Evolutionary conservation across 2,329 filamentous ascomycete species (phyloP).

Genomic region (Fusarium globosum): DNA sequence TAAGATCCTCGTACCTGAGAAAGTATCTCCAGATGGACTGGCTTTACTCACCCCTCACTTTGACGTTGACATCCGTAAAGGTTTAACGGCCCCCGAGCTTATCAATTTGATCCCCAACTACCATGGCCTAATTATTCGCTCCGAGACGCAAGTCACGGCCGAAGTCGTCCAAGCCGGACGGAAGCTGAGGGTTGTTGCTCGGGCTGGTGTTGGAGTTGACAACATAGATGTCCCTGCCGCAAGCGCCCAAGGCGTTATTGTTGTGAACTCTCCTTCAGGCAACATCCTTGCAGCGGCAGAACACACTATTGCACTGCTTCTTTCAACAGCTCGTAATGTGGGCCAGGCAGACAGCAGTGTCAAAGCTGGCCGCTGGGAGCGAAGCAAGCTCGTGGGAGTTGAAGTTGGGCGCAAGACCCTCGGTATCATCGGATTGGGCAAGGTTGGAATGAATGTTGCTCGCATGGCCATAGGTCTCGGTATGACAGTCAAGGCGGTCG

Average conservation of each 20-base stretch:
- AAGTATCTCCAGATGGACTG: constrained; percentile 82
- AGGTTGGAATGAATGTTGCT: constrained; percentile 84
- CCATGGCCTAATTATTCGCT: constrained; percentile 81
- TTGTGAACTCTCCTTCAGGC: constrained; percentile 82
- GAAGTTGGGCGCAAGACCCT: constrained; percentile 83
- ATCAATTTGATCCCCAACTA: constrained; percentile 75
- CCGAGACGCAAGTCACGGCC: constrained; percentile 83
- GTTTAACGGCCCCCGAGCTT: constrained; percentile 71
- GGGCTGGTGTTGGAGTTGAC: constrained; percentile 85
- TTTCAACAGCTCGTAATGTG: constrained; percentile 79
- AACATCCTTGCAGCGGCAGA: constrained; percentile 86
- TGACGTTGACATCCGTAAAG: constrained; percentile 75
- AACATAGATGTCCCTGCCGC: constrained; percentile 82
- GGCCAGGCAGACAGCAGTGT: constrained; percentile 75
- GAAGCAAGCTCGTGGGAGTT: constrained; percentile 78
- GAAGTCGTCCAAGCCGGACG: constrained; percentile 72
- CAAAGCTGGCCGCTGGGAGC: constrained; percentile 80
- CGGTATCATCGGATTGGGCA: constrained; percentile 82
- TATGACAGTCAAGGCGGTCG: constrained; percentile 79
- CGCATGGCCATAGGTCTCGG: constrained; percentile 81
- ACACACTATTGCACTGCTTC: constrained; percentile 79
- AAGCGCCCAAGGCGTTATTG: constrained; percentile 78
- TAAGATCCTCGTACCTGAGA: constrained; percentile 79
- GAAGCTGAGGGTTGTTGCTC: constrained; percentile 80
- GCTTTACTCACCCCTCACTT: constrained; percentile 73